Base-by-base conservation (phyloP, 2,329 filamentous ascomycete genomes). In the Alternaria brassicae region DNA sequence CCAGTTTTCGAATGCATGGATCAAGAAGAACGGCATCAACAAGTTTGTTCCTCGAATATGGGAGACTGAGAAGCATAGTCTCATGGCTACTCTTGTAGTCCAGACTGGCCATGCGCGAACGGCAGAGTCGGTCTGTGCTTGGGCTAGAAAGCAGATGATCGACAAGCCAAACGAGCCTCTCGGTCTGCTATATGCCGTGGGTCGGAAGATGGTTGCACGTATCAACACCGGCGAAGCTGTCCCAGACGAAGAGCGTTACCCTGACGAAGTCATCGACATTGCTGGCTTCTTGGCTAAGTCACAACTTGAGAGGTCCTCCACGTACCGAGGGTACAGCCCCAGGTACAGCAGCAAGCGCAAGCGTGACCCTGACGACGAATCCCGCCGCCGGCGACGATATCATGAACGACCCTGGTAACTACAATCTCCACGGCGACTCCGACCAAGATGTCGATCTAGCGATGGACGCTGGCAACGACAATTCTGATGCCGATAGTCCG, bases 151-250 rank as follows among this genome's bases (percentile, higher is more conserved):
- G n/a, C 51, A 45, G 28, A 53, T 53, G 21, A 45, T 17, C 1
- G 21, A 34, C 7, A 36, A 45, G n/a, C 51, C 51, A 28, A 53
- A 45, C 21, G 30, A 23, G 51, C 51, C 51, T 13, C 21, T 53
- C 1, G 51, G 51, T 1, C 2, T 34, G 10, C 30, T 45, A 4
- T 32, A 32, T 4, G 12, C n/a, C 2, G 12, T 45, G 12, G 28
- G 41, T 4, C 19, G 45, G 21, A 45, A 25, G 10, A 4, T 45
- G 5, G 28, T 10, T 45, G 28, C 28, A 4, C 28, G 23, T 17
- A 23, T 53, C 3, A n/a, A 15, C 7, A 12, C 28, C 2, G 39
- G 21, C 17, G 17, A 15, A 17, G 9, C 0, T 7, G 4, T 53
- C 4, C 21, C 51, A 0, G 40, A 45, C 6, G 19, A 17, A 15